phyloP scores from a whole-genome alignment of 164 flowering plant species.

The Santalum album region DNA sequence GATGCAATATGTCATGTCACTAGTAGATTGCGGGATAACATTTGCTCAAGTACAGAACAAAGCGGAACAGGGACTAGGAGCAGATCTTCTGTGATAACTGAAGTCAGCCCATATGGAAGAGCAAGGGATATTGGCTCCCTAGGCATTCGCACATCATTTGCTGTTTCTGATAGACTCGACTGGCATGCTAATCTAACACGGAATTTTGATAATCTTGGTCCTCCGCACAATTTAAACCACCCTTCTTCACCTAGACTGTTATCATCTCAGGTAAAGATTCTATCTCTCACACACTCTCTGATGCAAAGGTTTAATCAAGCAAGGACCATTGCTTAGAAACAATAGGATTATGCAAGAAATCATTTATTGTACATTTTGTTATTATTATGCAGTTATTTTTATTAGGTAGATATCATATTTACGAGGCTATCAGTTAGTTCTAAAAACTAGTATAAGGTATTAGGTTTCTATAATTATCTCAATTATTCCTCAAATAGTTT shows the following conservation, averaged over 20 bases:
- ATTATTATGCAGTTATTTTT: too few species aligned
- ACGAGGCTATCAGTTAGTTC: too few species aligned
- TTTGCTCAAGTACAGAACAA: slow-evolving; percentile 24
- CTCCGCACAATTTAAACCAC: slow-evolving; percentile 32
- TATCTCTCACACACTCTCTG: slow-evolving; percentile 3
- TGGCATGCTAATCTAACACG: slow-evolving; percentile 26
- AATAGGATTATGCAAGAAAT: too few species aligned
- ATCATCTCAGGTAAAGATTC: slow-evolving; percentile 43
- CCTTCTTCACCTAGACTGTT: slow-evolving; percentile 40
- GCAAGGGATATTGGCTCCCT: slow-evolving; percentile 29
- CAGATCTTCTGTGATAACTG: slow-evolving; percentile 26
- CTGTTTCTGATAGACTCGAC: slow-evolving; percentile 23
- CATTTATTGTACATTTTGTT: too few species aligned
- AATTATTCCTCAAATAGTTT: too few species aligned
- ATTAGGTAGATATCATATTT: too few species aligned
- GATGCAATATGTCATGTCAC: slow-evolving; percentile 67
- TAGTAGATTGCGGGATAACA: slow-evolving; percentile 56
- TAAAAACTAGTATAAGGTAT: too few species aligned
- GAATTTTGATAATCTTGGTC: slow-evolving; percentile 39
- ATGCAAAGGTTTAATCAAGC: too few species aligned
- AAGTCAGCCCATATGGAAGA: slow-evolving; percentile 36
- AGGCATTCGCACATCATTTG: slow-evolving; percentile 20
- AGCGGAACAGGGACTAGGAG: slow-evolving; percentile 27
- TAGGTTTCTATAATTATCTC: too few species aligned
- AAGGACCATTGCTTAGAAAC: too few species aligned